Conservation (phyloP, 495 filamentous ascomycete species). For the Annulohypoxylon bovei region DNA sequence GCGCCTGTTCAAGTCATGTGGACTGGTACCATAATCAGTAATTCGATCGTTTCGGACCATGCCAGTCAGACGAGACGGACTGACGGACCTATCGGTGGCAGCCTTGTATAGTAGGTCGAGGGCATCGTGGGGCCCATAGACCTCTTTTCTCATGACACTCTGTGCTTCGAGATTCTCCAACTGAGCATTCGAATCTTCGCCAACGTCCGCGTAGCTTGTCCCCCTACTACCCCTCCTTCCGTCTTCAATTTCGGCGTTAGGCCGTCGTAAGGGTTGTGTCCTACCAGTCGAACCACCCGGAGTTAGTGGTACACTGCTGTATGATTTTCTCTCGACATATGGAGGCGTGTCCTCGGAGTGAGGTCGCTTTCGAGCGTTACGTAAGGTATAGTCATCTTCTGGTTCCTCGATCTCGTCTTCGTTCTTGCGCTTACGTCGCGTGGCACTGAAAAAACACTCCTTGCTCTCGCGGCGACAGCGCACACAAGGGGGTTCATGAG, state of each 20-base stretch:
- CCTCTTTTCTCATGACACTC: conserved; percentile 68
- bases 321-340: conserved; percentile 54
- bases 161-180: conserved; percentile 69
- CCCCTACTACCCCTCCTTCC: conserved; percentile 21
- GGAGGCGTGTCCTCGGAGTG: conserved; percentile 53
- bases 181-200: conserved; percentile 55
- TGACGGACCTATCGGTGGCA: conserved; percentile 65
- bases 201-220: conserved; percentile 41
- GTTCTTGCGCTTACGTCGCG: conserved; percentile 86
- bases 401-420: conserved; percentile 67
- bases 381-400: conserved; percentile 64
- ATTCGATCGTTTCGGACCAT: conserved; percentile 14
- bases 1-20: conserved; percentile 40
- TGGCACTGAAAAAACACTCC: conserved; percentile 97
- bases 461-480: conserved; percentile 93
- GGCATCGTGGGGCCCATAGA: conserved; percentile 76
- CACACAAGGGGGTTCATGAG: conserved; percentile 91
- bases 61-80: conserved; percentile 28
- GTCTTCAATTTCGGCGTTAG: conserved; percentile 44
- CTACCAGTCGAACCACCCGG: conserved; percentile 70
- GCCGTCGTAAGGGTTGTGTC: conserved; percentile 65
- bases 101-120: conserved; percentile 76
- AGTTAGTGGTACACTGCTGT: conserved; percentile 65
- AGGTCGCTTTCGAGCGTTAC: conserved; percentile 64
- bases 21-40: conserved; percentile 43